Base-by-base conservation (phyloP, 768 basidiomycete genomes). In the Pholiota microspora region DNA sequence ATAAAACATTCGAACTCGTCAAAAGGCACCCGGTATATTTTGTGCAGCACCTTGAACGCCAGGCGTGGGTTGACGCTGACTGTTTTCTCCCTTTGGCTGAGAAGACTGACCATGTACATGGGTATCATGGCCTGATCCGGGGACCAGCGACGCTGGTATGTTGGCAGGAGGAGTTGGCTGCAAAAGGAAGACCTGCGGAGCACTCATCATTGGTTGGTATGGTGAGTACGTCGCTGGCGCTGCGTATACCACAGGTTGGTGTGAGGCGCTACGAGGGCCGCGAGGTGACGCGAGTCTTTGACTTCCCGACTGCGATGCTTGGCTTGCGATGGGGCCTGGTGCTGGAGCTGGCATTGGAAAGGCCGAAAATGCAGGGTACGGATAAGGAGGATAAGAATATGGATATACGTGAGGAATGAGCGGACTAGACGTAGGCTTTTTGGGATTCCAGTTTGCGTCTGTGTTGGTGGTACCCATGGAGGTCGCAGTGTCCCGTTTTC, bases 331-430 rank as follows among this genome's bases (percentile, higher is more conserved):
- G 58, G 16, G 21, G 34, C 38, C 12, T 25, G 18, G 28, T 35
- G 38, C 34, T 16, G 59, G 47, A 5, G 31, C 45, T 1, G 64
- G 54, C 9, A 65, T 51, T 15, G 64, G 64, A 27, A 67, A 72
- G 7, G 62, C 52, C 28, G 66, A 62, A 12, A 66, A 66, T 42
- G 64, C 61, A 7, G 68, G 64, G 53, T 69, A 71, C 0, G 69
- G 63, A 51, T 66, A 72, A 5, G 60, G 51, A 13, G 59, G 57
- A 34, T 55, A 65, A 3, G 53, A 60, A 31, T 59, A 60, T 0
- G 73, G 70, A 54, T 72, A 75, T 1, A 70, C 63, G 0, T 70
- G 62, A 0, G 71, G 62, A 31, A 70, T 61, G 3, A 69, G 60
- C 32, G 55, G 55, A 45, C 56, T 60, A 18, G 53, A 40, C 2